phyloP scores from a whole-genome alignment of 768 basidiomycete genomes.

The Pulveroboletus ravenelii region DNA sequence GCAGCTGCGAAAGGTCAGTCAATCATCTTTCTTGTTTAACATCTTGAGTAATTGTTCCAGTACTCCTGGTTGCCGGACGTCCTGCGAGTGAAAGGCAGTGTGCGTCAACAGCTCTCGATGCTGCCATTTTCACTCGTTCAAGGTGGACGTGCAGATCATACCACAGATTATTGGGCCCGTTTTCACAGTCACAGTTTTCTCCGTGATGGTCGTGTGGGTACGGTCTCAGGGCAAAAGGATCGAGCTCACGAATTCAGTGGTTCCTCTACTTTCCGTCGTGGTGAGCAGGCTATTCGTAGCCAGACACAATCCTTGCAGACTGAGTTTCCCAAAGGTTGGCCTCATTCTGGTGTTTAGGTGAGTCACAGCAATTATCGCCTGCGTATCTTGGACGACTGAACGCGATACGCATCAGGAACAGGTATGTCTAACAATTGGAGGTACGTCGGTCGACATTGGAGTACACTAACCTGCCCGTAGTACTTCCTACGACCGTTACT shows the following conservation, averaged over 20 bases:
- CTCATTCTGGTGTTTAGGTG: slow-evolving; percentile 85
- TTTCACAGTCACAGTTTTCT: slow-evolving; percentile 74
- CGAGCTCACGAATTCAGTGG: slow-evolving; percentile 74
- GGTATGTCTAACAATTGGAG: slow-evolving; percentile 39
- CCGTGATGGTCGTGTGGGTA: slow-evolving; percentile 56
- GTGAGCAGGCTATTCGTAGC: slow-evolving; percentile 41
- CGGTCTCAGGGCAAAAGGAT: slow-evolving; percentile 54
- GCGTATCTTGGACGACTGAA: neutral
- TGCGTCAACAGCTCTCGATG: slow-evolving; percentile 34
- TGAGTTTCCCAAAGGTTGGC: slow-evolving; percentile 55
- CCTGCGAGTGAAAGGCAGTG: slow-evolving; percentile 76
- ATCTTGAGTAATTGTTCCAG: slow-evolving; percentile 32
- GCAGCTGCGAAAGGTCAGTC: slow-evolving; percentile 46
- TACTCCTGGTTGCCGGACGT: slow-evolving; percentile 92
- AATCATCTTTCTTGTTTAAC: neutral
- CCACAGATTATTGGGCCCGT: slow-evolving; percentile 75
- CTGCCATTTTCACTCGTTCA: slow-evolving; percentile 5
- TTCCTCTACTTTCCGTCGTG: slow-evolving; percentile 86
- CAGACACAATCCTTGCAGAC: neutral
- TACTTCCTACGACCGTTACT: slow-evolving; percentile 83
- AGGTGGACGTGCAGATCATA: slow-evolving; percentile 49
- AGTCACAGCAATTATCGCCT: slow-evolving; percentile 13
- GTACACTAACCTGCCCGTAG: slow-evolving; percentile 31
- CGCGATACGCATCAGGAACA: slow-evolving; percentile 44
- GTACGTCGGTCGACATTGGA: neutral